Percentiles rank a stretch among this genome's conserved stretches.
phyloP scores from a whole-genome alignment of 352 stramenopile genomes.

The Globisporangium echinulatum region DNA sequence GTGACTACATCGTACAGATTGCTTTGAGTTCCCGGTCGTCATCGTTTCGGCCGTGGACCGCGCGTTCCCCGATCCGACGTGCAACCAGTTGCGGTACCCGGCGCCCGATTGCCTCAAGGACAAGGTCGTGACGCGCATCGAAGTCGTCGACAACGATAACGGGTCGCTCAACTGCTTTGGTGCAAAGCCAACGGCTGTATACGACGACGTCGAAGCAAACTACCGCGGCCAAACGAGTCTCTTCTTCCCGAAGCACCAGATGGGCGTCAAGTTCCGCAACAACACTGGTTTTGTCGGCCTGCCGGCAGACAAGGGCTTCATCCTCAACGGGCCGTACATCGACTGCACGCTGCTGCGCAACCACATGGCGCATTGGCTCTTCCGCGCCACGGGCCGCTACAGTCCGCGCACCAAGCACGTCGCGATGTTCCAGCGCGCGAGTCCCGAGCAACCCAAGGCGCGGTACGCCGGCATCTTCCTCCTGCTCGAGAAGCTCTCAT shows the following conservation, averaged over 20 bases:
- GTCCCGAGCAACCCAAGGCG: no score
- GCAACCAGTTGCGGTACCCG: conserved; percentile 63
- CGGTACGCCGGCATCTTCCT: conserved; percentile 66
- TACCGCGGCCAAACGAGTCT: conserved; percentile 77
- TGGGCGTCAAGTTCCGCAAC: conserved; percentile 57
- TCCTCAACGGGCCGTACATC: conserved; percentile 71
- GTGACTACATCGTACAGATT: conserved; percentile 15
- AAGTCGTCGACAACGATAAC: conserved; percentile 56
- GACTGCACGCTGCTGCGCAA: conserved; percentile 71
- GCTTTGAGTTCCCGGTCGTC: conserved; percentile 66
- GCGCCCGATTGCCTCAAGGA: conserved; percentile 64
- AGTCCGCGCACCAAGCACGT: conserved; percentile 52
- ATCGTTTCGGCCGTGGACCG: conserved; percentile 46
- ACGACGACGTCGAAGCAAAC: conserved; percentile 39
- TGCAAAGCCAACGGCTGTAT: conserved; percentile 28
- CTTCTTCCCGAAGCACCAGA: conserved; percentile 74
- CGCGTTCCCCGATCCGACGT: conserved; percentile 59
- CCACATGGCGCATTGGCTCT: conserved; percentile 76
- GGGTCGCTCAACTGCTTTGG: conserved; percentile 54
- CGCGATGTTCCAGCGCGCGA: conserved; percentile 7
- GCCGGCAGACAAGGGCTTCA: conserved; percentile 56
- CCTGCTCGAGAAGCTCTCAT: conserved; percentile 69
- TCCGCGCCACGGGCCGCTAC: conserved; percentile 59
- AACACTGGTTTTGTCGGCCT: conserved; percentile 43
- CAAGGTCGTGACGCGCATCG: conserved; percentile 35